A percentile compares a stretch with the other conserved stretches of the same genome.
These are phyloP conservation scores for Fonsecaea erecta DNA, from an alignment of 2,329 filamentous ascomycete genomes.

Conservation along the genomic window DNA sequence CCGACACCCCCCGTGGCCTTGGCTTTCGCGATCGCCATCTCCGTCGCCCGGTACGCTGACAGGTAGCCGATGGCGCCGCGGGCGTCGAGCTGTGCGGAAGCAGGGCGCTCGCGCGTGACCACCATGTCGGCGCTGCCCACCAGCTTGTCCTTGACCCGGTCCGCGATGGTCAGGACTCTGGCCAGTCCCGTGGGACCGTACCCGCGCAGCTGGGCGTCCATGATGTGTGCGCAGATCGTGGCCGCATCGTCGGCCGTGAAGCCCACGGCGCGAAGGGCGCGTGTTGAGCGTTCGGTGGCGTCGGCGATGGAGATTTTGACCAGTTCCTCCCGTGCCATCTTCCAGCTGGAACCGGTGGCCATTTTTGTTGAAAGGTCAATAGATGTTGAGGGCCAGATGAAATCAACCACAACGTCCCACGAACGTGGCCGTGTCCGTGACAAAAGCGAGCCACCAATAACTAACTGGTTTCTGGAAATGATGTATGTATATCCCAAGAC, in stretches of 20 bases:
- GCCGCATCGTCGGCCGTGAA: neutral
- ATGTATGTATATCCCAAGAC: no score
- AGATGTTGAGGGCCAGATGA: neutral
- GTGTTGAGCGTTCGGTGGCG: neutral
- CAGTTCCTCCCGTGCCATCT: conserved; percentile 5
- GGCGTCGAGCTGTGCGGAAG: conserved; percentile 21
- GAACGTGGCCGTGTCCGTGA: no score
- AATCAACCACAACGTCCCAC: neutral
- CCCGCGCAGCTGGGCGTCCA: conserved; percentile 18
- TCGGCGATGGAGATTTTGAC: conserved; percentile 6
- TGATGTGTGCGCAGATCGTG: conserved; percentile 1
- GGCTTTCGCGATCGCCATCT: conserved; percentile 22
- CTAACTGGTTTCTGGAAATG: no score
- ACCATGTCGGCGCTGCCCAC: neutral
- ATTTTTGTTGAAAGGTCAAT: neutral
- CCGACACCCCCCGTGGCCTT: conserved; percentile 15
- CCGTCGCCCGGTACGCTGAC: conserved; percentile 16
- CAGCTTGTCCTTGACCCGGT: conserved; percentile 3
- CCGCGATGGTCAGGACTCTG: conserved; percentile 14
- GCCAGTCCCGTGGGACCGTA: conserved; percentile 7
- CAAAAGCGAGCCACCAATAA: no score
- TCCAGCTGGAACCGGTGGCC: conserved; percentile 10
- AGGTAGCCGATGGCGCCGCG: conserved; percentile 21
- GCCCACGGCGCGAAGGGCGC: neutral
- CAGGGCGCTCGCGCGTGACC: conserved; percentile 6